Evolutionary conservation across 805 yeast species (phyloP), one percentile per base, ranked within the genome.

Genomic region (Schizosaccharomyces lindneri): DNA sequence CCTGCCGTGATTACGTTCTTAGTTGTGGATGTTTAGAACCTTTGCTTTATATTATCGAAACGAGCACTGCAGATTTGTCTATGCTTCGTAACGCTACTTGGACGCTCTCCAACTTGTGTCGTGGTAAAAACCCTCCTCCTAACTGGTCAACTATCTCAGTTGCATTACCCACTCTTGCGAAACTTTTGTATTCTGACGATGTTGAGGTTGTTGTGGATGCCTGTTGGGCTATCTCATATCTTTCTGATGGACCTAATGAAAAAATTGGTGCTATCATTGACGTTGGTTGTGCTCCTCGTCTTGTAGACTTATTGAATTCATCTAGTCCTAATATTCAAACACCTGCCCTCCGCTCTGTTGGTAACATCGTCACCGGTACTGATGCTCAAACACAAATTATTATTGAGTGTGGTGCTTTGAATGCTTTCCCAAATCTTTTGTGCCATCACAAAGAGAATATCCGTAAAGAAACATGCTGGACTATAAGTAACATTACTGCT

Each of bases 391-490:
- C 98, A 27, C 98, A 93, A 74, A 82, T 87, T 63, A 90, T 90
- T 60, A 86, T 93, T 68, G 90, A 93, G 72, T 81, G 88, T 46
- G 96, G 97, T 64, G 95, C 90, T 15, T 77, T 93, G 68, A 82
- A 85, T 43, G 95, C 95, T 24, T 77, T 93, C 65, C 82, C 83
- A 61, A 86, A 85, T 59, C 78, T 93, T 66, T 78, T 93, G 68
- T 76, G 80, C 65, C 85, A 95, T 41, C 81, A 87, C 63, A 88
- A 89, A 76, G 98, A 93, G 72, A 81, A 93, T 19, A 84, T 93
- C 67, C 83, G 93, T 70, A 93, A 93, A 73, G 98, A 93, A 76
- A 95, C 97, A 4, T 88, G 98, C 76, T 93, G 98, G 98, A 90
- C 98, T 48, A 83, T 93, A 65, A 89, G 97, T 63, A 93, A 93